Evolutionary conservation across 805 yeast genomes (phyloP).

Genomic region (Cephaloascus fragrans): DNA sequence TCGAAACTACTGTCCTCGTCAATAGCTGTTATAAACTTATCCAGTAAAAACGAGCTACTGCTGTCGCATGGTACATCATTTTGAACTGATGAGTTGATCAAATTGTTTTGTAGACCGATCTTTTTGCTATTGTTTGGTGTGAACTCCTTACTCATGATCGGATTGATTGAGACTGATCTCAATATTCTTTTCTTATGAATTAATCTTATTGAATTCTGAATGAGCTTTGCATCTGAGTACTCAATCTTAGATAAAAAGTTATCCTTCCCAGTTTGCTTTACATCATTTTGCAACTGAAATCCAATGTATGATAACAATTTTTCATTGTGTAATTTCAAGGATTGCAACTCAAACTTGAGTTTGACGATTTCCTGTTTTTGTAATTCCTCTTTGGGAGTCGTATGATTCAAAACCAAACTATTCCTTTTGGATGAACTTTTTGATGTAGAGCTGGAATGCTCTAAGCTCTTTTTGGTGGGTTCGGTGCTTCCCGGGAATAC

Average conservation of each 20-base stretch:
- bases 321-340: constrained; percentile 45
- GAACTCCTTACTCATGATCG: constrained; percentile 11
- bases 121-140: background rate
- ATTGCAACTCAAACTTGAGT: constrained; percentile 42
- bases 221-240: constrained; percentile 45
- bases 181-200: constrained; percentile 27
- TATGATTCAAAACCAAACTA: background rate
- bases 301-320: constrained; percentile 49
- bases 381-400: background rate
- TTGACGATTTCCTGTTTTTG: constrained; percentile 38
- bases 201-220: constrained; percentile 35
- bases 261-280: constrained; percentile 27
- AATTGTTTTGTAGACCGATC: background rate
- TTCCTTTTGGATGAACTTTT: background rate
- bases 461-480: background rate
- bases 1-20: background rate
- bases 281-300: constrained; percentile 41
- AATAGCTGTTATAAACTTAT: background rate
- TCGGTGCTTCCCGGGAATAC: background rate
- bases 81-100: background rate
- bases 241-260: constrained; percentile 16
- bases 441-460: background rate
- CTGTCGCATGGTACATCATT: background rate
- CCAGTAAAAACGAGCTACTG: background rate
- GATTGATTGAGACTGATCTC: constrained; percentile 24